Evolutionary conservation across 306 rosid genomes (phyloP).

Genomic region (Potentilla sterilis): DNA sequence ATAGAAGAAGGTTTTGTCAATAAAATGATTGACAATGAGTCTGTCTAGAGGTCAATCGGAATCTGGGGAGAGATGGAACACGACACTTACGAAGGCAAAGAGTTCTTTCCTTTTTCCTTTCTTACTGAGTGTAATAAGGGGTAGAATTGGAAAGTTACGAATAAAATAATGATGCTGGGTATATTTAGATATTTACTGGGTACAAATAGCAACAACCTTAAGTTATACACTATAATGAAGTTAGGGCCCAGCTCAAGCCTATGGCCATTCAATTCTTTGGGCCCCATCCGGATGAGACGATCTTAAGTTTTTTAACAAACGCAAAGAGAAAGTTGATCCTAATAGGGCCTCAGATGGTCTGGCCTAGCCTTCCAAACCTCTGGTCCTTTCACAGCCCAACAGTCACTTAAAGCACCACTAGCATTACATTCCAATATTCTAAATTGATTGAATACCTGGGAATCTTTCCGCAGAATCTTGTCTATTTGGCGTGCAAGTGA

Average conservation of each 20-base stretch:
- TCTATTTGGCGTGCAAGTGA: constrained; percentile 89
- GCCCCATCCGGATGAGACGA: not conserved
- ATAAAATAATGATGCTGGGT: no score
- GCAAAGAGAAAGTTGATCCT: not conserved
- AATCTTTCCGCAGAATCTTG: constrained; percentile 75
- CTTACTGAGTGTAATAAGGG: no score
- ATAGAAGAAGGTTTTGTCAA: no score
- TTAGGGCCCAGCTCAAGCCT: not conserved
- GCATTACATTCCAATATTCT: constrained; percentile 14
- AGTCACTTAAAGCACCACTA: not conserved
- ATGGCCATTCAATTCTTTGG: constrained; percentile 9
- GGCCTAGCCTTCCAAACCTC: not conserved
- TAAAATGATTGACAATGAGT: no score
- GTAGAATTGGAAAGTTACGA: no score
- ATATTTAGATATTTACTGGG: no score
- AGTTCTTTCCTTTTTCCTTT: no score
- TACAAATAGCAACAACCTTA: no score
- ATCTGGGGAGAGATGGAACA: no score
- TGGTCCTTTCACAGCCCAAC: not conserved
- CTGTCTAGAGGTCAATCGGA: no score
- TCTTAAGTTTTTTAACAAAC: no score
- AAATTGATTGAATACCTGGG: constrained; percentile 59
- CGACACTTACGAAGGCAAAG: no score
- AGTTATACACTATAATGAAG: not conserved
- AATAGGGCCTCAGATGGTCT: not conserved